A percentile compares a stretch with the other conserved stretches of the same genome.
phyloP scores from a whole-genome alignment of 2,329 filamentous ascomycete genomes.

The Talaromyces sp. region DNA sequence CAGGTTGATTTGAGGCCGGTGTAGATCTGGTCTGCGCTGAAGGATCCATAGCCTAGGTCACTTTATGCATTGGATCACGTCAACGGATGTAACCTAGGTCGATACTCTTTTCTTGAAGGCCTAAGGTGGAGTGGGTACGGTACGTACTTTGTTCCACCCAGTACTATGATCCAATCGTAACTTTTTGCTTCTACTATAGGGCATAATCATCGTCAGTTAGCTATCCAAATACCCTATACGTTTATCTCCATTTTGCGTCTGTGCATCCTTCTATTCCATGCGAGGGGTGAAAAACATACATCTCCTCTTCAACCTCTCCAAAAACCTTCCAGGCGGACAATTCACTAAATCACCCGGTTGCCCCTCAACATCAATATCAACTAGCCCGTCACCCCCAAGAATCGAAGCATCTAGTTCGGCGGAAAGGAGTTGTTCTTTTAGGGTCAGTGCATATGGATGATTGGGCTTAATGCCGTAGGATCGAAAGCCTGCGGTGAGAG shows the following conservation, averaged over 20 bases:
- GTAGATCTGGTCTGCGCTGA: conserved; percentile 45
- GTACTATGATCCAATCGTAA: conserved; percentile 62
- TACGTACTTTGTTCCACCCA: conserved; percentile 59
- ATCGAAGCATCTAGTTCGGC: background rate
- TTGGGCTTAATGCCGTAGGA: conserved; percentile 37
- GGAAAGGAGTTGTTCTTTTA: conserved; percentile 49
- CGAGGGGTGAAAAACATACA: conserved; percentile 20
- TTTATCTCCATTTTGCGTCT: background rate
- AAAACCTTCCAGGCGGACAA: conserved; percentile 29
- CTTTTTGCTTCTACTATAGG: conserved; percentile 17
- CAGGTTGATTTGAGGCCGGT: conserved; percentile 51
- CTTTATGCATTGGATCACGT: conserved; percentile 6
- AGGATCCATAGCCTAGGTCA: conserved; percentile 49
- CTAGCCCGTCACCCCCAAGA: conserved; percentile 24
- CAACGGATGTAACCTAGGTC: background rate
- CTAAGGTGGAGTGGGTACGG: background rate
- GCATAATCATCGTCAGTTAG: background rate
- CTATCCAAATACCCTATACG: background rate
- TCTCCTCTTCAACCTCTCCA: conserved; percentile 28
- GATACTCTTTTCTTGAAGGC: background rate
- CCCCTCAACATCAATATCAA: conserved; percentile 49
- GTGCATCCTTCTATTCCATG: background rate
- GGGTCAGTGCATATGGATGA: conserved; percentile 54
- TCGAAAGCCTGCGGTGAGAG: conserved; percentile 58
- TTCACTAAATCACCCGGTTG: conserved; percentile 52